Conservation (phyloP, 2,329 filamentous ascomycete genomes). For the Neonectria sp. region DNA sequence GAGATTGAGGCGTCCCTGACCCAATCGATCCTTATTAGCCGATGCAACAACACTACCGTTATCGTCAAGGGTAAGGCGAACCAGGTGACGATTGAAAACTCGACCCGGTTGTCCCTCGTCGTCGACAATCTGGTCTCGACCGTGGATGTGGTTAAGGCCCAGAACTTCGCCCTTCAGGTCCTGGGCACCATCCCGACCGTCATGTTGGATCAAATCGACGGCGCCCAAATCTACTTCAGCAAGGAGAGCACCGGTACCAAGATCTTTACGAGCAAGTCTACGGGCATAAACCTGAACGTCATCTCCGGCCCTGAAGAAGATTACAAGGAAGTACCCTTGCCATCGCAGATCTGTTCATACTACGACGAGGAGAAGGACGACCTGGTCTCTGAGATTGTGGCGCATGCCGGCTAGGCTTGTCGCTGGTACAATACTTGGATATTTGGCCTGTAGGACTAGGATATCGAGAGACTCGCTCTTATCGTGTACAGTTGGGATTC, state of each 20-base stretch:
- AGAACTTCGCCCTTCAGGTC: constrained; percentile 95
- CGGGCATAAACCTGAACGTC: constrained; percentile 89
- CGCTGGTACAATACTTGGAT: constrained; percentile 33
- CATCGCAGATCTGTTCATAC: constrained; percentile 90
- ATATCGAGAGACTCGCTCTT: constrained; percentile 28
- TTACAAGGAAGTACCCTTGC: constrained; percentile 88
- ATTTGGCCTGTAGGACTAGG: constrained; percentile 36
- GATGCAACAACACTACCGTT: constrained; percentile 92
- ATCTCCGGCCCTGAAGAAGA: constrained; percentile 81
- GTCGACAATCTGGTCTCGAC: constrained; percentile 92
- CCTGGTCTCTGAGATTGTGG: constrained; percentile 93
- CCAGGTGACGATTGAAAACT: constrained; percentile 96
- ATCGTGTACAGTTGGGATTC: constrained; percentile 34
- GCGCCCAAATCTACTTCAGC: constrained; percentile 88
- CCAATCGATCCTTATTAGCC: constrained; percentile 92
- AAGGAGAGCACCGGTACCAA: constrained; percentile 84
- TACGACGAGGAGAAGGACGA: constrained; percentile 79
- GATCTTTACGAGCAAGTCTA: constrained; percentile 91
- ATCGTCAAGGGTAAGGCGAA: constrained; percentile 95
- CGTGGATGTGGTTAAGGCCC: constrained; percentile 94
- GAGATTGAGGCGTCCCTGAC: constrained; percentile 86
- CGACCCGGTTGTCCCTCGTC: constrained; percentile 84
- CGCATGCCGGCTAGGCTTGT: constrained; percentile 81
- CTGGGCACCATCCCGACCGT: constrained; percentile 89
- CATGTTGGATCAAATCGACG: constrained; percentile 93